These are phyloP conservation scores for Phytophthora rubi DNA, from an alignment of 352 stramenopile species.

Conservation along the genomic window DNA sequence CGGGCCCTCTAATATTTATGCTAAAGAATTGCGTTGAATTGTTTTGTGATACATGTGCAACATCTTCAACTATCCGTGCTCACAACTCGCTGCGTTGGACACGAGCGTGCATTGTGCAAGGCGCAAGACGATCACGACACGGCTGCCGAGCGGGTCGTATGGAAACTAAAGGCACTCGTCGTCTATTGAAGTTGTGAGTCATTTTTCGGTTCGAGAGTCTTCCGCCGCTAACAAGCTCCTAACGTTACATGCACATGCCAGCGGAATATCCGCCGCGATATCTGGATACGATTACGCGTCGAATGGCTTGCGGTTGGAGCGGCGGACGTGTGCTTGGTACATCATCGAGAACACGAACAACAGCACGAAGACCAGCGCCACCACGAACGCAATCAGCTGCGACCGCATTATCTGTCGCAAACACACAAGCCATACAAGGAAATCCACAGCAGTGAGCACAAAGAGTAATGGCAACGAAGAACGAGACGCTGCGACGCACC, in stretches of 20 bases:
- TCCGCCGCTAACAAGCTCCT: slow-evolving; percentile 9
- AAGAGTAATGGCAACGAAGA: neutral
- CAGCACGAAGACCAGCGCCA: slow-evolving; percentile 62
- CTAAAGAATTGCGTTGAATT: slow-evolving; percentile 19
- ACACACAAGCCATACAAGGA: neutral
- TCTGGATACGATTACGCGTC: slow-evolving; percentile 12
- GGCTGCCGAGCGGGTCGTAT: slow-evolving; percentile 10
- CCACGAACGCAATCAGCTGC: slow-evolving; percentile 63
- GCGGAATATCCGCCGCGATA: neutral
- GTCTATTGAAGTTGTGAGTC: slow-evolving; percentile 28
- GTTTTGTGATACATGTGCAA: slow-evolving; percentile 13
- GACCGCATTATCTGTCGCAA: slow-evolving; percentile 60
- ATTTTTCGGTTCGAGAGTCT: slow-evolving; percentile 6
- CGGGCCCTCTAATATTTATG: slow-evolving; percentile 38
- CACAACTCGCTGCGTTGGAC: neutral
- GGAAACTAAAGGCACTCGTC: slow-evolving; percentile 21
- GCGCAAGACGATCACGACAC: no score
- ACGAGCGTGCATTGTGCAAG: slow-evolving; percentile 11
- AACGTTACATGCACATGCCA: neutral
- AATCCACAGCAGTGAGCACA: neutral
- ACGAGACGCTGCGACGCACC: slow-evolving; percentile 30
- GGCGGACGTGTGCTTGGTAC: slow-evolving; percentile 52
- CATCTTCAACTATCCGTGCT: slow-evolving; percentile 9
- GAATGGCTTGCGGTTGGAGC: slow-evolving; percentile 36
- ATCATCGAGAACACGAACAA: slow-evolving; percentile 62